Percentiles rank a stretch among this genome's conserved stretches.
Conservation (phyloP, 1,139 yeast species). For the Pichia sp. region DNA sequence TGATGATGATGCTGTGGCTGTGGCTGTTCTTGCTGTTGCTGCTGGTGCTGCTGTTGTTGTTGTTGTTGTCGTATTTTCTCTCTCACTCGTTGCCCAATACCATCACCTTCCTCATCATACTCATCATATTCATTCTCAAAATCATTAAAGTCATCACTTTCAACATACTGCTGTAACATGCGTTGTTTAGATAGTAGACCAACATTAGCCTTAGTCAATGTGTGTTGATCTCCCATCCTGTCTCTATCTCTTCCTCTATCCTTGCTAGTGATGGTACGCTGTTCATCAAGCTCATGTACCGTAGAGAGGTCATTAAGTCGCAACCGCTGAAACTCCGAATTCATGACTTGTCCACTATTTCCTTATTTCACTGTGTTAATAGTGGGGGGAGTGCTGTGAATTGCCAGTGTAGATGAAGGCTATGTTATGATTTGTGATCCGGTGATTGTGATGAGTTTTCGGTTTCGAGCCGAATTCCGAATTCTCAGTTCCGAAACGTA, state of each 20-base stretch:
- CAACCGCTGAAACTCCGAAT: constrained; percentile 3
- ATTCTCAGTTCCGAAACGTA: too few relatives aligned
- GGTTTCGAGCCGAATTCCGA: too few relatives aligned
- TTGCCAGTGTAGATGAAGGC: too few relatives aligned
- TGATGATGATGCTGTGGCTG: not conserved
- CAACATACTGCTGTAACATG: constrained; percentile 4
- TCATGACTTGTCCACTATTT: constrained; percentile 2
- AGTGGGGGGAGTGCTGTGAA: too few relatives aligned
- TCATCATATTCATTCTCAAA: constrained; percentile 14
- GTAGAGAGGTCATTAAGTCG: constrained; percentile 16
- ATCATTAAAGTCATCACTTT: constrained; percentile 9
- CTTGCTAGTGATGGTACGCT: too few relatives aligned
- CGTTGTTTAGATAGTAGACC: not conserved
- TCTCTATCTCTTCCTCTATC: not conserved
- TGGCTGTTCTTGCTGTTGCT: not conserved
- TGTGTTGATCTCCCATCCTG: too few relatives aligned
- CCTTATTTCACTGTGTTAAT: not conserved
- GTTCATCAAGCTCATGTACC: constrained; percentile 18
- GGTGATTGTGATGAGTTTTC: too few relatives aligned
- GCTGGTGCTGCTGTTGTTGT: too few relatives aligned
- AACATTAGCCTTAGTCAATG: too few relatives aligned
- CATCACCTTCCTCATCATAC: too few relatives aligned
- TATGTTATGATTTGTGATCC: too few relatives aligned
- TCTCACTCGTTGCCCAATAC: too few relatives aligned
- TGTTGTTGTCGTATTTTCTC: not conserved